Base-by-base conservation (phyloP, 305 asterid genomes). In the Plantago coronopus region DNA sequence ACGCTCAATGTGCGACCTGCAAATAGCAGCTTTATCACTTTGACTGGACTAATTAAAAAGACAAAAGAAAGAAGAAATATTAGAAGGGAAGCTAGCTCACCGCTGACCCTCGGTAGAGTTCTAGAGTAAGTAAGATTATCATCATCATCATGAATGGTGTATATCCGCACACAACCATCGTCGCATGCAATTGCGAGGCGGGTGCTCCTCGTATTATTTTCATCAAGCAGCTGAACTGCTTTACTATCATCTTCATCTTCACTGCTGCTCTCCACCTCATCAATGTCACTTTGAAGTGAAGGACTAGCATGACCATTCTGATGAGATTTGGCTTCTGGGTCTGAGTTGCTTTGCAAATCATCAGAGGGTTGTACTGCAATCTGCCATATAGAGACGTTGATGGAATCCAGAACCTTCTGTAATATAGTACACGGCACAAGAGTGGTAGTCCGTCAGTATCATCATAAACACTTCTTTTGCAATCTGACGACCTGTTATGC, bases 91-190 rank as follows among this genome's bases (percentile, higher is more conserved):
- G 79, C 61, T 64, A 49, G 74, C 97, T 90, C 96, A 90, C 97
- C 96, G 66, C 85, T 77, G 78, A 88, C 96, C 84, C 97, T 85
- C 44, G 93, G 95, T 65, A 85, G 53, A 7, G 88, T 74, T 69
- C 76, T 83, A 48, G 67, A 63, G 68, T 86, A 86, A 46, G 70
- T 75, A 17, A 88, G 85, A 55, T 72, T 71, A 38, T 79, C 94
- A n/a, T 79, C 94, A 15, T 64, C 72, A 64, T 65, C 84, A 16
- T 83, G 69, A 43, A 83, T 69, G 20, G 51, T 61, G 69, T 84
- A 94, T 49, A 94, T 81, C 59, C 97, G 79, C 64, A 90, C 95
- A 74, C 97, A 86, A n/a, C 99, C 99, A 79, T 94, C 99, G 76
- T 87, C 96, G 57, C 99, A 94, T 34, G 99, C 97, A 68, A 84